Base-by-base conservation (phyloP, 805 yeast genomes). In the Hanseniaspora pseudoguilliermondii region DNA sequence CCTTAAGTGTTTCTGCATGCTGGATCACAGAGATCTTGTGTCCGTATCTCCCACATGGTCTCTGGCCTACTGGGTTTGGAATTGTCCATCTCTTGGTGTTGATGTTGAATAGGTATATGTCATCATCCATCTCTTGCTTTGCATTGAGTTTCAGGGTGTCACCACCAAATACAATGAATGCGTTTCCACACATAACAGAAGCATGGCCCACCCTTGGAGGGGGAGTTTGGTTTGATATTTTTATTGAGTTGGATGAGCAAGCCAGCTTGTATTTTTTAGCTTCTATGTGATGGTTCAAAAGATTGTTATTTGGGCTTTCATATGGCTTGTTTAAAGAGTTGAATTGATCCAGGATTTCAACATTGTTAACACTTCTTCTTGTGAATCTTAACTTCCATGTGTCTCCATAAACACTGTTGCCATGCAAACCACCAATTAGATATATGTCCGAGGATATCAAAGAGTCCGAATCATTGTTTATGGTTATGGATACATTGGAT, bases 121-220 rank as follows among this genome's bases (percentile, higher is more conserved):
- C 87, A 69, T 91, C 90, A 70, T 93, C 99, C 60, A 95, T 82
- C 57, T 79, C 81, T 6, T 88, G 88, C 49, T 77, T 78, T 64
- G 84, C 88, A 38, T 89, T 83, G 51, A 82, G 84, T 61, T 78
- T 78, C 41, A 82, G 85, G 1, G 97, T 93, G 66, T 93, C 98
- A 64, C 99, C 99, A 38, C 97, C 98, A 69, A 87, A 91, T 15
- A 93, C 80, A 47, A 93, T 89, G 64, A 84, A 93, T 1, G 97
- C 97, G 65, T 90, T 91, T 15, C 97, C 98, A 59, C 95, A 83
- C 36, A 91, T 75, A 10, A 90, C 85, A 1, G 95, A 78, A 6
- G 96, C 87, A 69, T 93, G 99, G 3, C 97, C 97, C 7, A 91
- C 96, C 63, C 98, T 81, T 36, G 97, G 96, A 20, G 96, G 91